These are phyloP conservation scores for Diaporthe citriasiana DNA, from an alignment of 2,329 filamentous ascomycete species.

Conservation along the genomic window DNA sequence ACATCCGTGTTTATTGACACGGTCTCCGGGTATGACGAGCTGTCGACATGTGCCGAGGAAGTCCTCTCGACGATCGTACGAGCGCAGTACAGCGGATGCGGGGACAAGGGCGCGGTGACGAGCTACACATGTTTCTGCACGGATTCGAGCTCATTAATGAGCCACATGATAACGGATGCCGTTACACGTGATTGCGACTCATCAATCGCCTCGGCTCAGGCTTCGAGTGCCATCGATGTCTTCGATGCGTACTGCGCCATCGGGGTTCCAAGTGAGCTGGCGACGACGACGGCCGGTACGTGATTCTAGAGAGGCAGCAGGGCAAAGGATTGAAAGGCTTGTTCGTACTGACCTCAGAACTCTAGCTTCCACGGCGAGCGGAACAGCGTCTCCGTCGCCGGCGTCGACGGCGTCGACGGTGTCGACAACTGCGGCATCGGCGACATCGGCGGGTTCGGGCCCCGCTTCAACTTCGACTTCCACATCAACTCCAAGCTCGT, in stretches of 20 bases:
- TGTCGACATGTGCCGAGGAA: conserved; percentile 42
- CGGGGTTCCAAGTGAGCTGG: neutral
- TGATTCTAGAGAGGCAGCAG: neutral
- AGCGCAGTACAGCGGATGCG: conserved; percentile 42
- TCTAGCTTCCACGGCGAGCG: conserved; percentile 12
- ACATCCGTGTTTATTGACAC: conserved; percentile 31
- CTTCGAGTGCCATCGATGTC: conserved; percentile 18
- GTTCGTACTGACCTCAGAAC: neutral
- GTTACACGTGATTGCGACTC: conserved; percentile 35
- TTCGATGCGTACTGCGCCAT: conserved; percentile 35
- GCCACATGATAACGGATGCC: conserved; percentile 32
- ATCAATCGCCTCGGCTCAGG: conserved; percentile 5
- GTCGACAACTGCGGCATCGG: conserved; percentile 19
- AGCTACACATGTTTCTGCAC: conserved; percentile 44
- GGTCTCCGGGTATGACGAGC: conserved; percentile 28
- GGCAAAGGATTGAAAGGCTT: neutral
- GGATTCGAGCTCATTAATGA: conserved; percentile 38
- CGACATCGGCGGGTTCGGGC: conserved; percentile 12
- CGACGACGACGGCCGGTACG: conserved; percentile 30
- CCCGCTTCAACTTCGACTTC: neutral
- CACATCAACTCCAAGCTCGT: neutral
- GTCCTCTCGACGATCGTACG: conserved; percentile 43
- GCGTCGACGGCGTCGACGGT: conserved; percentile 26
- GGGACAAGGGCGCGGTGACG: conserved; percentile 42
- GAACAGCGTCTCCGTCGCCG: conserved; percentile 5